These are phyloP conservation scores for Phlyctochytrium planicorne DNA, from an alignment of 192 early-diverging fungal species.

Conservation along the genomic window DNA sequence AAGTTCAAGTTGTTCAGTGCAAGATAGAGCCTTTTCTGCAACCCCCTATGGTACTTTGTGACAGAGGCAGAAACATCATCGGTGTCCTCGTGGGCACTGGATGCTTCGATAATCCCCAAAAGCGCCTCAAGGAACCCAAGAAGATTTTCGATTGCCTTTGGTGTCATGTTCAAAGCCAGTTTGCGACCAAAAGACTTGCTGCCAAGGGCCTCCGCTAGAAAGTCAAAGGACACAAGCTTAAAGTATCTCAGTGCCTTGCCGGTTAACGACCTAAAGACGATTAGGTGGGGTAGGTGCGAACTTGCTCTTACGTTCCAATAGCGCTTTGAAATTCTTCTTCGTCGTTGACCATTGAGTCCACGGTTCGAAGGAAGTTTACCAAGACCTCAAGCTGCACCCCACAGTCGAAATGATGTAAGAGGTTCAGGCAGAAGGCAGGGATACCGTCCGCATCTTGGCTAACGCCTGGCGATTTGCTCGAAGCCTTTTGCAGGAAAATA, in stretches of 20 bases:
- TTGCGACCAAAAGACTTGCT: conserved; percentile 55
- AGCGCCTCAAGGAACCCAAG: conserved; percentile 54
- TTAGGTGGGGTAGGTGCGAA: conserved; percentile 5
- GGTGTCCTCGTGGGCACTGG: conserved; percentile 41
- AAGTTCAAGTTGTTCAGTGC: conserved; percentile 73
- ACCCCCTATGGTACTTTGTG: conserved; percentile 8
- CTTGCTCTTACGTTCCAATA: too few species aligned
- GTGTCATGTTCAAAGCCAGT: conserved; percentile 6
- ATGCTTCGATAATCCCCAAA: conserved; percentile 55
- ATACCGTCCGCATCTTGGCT: conserved; percentile 62
- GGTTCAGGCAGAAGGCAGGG: conserved; percentile 70
- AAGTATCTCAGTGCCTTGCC: conserved; percentile 64
- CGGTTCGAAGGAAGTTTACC: conserved; percentile 8
- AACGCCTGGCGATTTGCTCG: conserved; percentile 50
- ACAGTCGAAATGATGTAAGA: conserved; percentile 68
- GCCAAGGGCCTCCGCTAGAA: conserved; percentile 49
- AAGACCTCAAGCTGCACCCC: conserved; percentile 48
- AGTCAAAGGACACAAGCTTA: conserved; percentile 59
- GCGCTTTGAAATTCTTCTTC: too few species aligned
- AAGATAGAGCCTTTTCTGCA: conserved; percentile 63
- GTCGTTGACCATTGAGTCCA: too few species aligned
- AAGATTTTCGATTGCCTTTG: not conserved
- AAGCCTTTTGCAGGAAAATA: conserved; percentile 70
- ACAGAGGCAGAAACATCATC: conserved; percentile 2
- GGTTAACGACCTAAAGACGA: not conserved